These are phyloP conservation scores for Plasmodium gallinaceum DNA, from an alignment of 169 alveolate genomes.

Conservation along the genomic window DNA sequence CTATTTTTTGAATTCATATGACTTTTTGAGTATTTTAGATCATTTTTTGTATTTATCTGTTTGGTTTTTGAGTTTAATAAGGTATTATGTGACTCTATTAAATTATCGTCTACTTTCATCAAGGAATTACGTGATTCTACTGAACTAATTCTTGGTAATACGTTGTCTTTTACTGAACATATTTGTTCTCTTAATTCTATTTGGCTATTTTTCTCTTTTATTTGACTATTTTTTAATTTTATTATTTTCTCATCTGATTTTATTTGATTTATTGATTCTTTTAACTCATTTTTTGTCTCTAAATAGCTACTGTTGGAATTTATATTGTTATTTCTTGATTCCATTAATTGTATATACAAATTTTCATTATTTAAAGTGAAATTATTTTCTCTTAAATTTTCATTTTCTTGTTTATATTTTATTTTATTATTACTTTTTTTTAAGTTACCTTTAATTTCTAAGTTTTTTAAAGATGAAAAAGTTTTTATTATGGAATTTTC, in stretches of 20 bases:
- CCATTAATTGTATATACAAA: too few relatives aligned
- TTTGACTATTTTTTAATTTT: not conserved
- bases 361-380: not conserved
- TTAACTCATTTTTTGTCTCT: too few relatives aligned
- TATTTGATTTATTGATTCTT: too few relatives aligned
- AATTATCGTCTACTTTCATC: not conserved
- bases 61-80: not conserved
- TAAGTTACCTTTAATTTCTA: not conserved
- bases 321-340: too few relatives aligned
- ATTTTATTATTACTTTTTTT: not conserved
- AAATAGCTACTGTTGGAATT: too few relatives aligned
- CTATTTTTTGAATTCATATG: slow-evolving; percentile 2
- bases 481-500: not conserved
- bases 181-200: slow-evolving; percentile 1
- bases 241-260: too few relatives aligned
- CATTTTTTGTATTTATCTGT: not conserved
- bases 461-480: slow-evolving; percentile 21
- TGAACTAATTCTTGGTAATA: not conserved
- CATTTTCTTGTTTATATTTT: not conserved
- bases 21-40: too few relatives aligned
- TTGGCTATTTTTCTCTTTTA: slow-evolving; percentile 9
- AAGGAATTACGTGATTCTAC: slow-evolving; percentile 9
- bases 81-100: slow-evolving; percentile 3
- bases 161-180: slow-evolving; percentile 1
- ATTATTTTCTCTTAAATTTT: not conserved